Base-by-base conservation (phyloP, 1,139 yeast species). In the Candida sojae region DNA sequence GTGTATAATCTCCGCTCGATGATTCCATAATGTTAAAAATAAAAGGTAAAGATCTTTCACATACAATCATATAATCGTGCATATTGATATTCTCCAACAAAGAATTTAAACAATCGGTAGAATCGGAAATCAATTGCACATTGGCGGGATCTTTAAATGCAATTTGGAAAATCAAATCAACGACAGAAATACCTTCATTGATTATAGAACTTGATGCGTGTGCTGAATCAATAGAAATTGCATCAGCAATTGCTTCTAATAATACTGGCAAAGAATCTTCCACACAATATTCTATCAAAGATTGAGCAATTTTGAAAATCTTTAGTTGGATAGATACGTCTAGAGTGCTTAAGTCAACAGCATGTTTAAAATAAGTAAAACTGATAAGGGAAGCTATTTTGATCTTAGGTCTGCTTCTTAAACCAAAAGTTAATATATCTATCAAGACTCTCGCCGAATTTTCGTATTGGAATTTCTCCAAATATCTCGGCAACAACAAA, bases 191-290 rank as follows among this genome's bases (percentile, higher is more conserved):
- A 1, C 58, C 60, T 5, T 53, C 51, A 3, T 38, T 53, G 4
- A 66, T 43, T 6, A 43, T 41, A 1, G 75, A 66, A 13, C 57
- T 55, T 0, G 70, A 58, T 0, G 81, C 73, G 36, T 69, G 63
- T 1, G 63, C 50, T 5, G 75, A 70, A 48, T 69, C 67, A 8
- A 79, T 68, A 49, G 77, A 68, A 49, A 87, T 73, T 2, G 85
- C 79, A 9, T 77, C 73, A 1, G 84, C 75, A 29, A 88, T 67
- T 0, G 87, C 80, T 61, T 91, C 97, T n/a, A 89, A 76, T 44
- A 91, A 67, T 42, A 87, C 75, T 0, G 93, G 82, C 29, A 89
- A 83, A 0, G 96, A 81, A 58, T 92, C 98, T 43, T 89, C 97
- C 44, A 84, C 88, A 1, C 96, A 81, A 1, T 82, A 86, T 1